phyloP scores from a whole-genome alignment of 305 asterid genomes.

The Fraxinus latifolia region DNA sequence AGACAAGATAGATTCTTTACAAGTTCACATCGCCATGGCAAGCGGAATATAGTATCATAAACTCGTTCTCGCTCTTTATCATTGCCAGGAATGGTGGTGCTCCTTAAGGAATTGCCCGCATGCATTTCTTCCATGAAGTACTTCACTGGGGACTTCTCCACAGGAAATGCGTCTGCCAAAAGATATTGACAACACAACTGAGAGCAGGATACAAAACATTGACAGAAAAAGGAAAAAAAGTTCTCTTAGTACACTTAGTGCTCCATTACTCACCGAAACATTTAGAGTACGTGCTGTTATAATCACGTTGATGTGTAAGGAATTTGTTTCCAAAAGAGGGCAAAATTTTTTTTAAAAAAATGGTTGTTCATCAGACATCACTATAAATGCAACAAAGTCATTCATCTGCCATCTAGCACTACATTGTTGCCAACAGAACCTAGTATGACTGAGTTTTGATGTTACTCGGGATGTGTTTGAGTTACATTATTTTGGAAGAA shows the following conservation, averaged over 20 bases:
- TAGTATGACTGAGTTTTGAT: neutral
- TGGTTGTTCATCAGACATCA: neutral
- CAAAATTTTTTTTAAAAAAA: neutral
- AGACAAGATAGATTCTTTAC: conserved; percentile 42
- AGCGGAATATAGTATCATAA: conserved; percentile 87
- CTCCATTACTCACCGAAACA: conserved; percentile 9
- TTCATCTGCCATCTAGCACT: neutral
- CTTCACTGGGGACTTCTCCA: conserved; percentile 74
- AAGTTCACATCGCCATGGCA: conserved; percentile 99
- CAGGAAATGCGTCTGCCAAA: conserved; percentile 50
- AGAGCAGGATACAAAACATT: conserved; percentile 24
- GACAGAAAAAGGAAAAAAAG: neutral
- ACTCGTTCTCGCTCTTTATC: conserved; percentile 93
- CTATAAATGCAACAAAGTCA: neutral
- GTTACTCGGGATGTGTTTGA: neutral
- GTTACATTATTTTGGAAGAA: no score
- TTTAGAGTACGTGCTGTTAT: neutral
- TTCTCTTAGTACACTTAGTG: neutral
- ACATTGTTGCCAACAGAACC: neutral
- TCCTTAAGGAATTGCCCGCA: conserved; percentile 84
- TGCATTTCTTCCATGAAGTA: conserved; percentile 87
- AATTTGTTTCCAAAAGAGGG: neutral
- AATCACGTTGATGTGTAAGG: conserved; percentile 5
- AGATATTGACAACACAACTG: conserved; percentile 23
- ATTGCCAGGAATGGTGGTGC: conserved; percentile 71